These are phyloP conservation scores for Baudoinia panamericana DNA, from an alignment of 495 filamentous ascomycete species.

Conservation along the genomic window DNA sequence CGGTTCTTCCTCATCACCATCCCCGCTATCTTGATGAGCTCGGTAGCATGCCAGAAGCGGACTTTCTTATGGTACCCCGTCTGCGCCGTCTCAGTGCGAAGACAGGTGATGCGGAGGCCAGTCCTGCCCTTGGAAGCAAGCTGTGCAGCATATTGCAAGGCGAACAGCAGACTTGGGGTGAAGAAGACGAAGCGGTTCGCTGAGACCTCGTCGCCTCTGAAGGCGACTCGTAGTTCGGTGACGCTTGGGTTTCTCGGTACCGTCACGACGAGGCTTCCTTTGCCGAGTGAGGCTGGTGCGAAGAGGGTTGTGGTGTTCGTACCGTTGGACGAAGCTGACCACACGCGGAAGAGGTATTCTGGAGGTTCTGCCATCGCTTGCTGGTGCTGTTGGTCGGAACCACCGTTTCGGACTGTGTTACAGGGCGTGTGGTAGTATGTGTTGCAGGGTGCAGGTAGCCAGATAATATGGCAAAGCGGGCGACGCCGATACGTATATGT, in stretches of 20 bases:
- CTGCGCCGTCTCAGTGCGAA: background rate
- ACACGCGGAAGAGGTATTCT: slow-evolving; percentile 1
- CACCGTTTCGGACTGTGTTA: no score
- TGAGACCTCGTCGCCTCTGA: background rate
- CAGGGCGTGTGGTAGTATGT: no score
- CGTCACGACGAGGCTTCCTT: background rate
- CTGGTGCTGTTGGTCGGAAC: no score
- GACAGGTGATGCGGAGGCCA: background rate
- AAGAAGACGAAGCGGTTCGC: background rate
- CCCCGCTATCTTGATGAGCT: background rate
- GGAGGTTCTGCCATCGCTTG: no score
- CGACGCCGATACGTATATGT: no score
- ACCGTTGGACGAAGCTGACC: background rate
- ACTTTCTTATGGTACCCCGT: background rate
- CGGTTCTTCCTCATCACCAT: background rate
- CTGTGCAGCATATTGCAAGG: background rate
- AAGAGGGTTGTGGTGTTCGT: background rate
- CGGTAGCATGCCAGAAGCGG: background rate
- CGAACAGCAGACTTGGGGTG: background rate
- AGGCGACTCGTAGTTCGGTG: background rate
- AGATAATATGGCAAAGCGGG: no score
- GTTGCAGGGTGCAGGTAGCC: no score
- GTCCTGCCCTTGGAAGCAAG: background rate
- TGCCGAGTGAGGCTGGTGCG: background rate
- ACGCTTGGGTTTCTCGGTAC: background rate